phyloP scores from a whole-genome alignment of 2,329 filamentous ascomycete genomes.

The Nemania abortiva region DNA sequence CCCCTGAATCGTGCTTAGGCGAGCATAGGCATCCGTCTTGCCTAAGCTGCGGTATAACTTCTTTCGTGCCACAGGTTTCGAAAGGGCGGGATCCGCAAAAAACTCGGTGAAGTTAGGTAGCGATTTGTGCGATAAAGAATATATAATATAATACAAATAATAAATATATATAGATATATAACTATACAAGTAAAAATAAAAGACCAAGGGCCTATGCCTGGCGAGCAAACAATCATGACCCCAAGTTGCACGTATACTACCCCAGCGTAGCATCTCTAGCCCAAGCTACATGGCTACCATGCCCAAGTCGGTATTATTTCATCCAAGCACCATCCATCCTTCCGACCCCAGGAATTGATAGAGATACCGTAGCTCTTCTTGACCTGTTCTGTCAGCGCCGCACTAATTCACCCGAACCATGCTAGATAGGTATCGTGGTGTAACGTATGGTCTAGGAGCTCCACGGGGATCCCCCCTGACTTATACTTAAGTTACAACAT shows the following conservation, averaged over 20 bases:
- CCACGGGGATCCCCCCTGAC: slow-evolving; percentile 16
- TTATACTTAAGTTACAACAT: slow-evolving; percentile 8
- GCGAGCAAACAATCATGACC: slow-evolving; percentile 26
- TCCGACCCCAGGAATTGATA: slow-evolving; percentile 23
- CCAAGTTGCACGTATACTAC: slow-evolving; percentile 34
- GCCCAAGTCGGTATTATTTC: slow-evolving; percentile 1
- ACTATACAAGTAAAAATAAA: background rate
- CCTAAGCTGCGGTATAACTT: slow-evolving; percentile 31
- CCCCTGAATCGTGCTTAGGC: slow-evolving; percentile 41
- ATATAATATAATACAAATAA: background rate
- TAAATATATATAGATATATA: background rate
- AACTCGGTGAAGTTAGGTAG: slow-evolving; percentile 29
- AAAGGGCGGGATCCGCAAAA: slow-evolving; percentile 19
- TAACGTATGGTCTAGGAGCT: slow-evolving; percentile 16
- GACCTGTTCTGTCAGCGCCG: slow-evolving; percentile 26
- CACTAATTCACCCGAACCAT: slow-evolving; percentile 30
- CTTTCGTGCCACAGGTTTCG: slow-evolving; percentile 22
- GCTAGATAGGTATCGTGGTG: background rate
- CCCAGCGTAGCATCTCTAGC: slow-evolving; percentile 24
- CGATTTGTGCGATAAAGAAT: background rate
- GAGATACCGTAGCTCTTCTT: slow-evolving; percentile 1
- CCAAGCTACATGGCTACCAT: background rate
- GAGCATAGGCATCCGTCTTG: slow-evolving; percentile 21
- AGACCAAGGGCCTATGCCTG: background rate
- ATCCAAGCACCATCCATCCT: slow-evolving; percentile 4